Evolutionary conservation across 2,329 filamentous ascomycete species (phyloP).

Genomic region (Shiraia bambusicola): DNA sequence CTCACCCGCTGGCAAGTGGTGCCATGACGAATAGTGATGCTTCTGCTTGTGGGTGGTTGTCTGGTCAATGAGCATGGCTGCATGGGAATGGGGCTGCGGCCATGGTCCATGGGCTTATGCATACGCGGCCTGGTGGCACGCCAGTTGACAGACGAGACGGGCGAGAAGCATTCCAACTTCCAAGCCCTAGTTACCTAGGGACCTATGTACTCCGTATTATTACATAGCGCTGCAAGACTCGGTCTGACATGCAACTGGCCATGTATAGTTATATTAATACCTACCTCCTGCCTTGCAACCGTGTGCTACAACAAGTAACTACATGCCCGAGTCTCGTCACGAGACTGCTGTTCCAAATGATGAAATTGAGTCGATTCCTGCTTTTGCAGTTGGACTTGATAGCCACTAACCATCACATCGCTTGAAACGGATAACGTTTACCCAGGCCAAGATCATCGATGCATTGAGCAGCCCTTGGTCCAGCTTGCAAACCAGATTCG

Average conservation of each 20-base stretch:
- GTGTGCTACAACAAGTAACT: too few species aligned
- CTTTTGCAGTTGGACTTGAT: neutral
- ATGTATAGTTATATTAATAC: neutral
- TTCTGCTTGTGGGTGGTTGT: conserved; percentile 17
- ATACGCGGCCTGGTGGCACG: conserved; percentile 18
- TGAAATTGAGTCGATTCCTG: conserved; percentile 3
- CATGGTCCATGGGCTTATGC: conserved; percentile 5
- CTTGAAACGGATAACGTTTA: conserved; percentile 16
- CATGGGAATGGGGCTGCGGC: conserved; percentile 18
- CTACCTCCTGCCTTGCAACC: neutral
- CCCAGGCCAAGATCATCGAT: conserved; percentile 1
- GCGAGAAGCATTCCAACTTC: conserved; percentile 16
- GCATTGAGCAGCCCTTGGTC: conserved; percentile 5
- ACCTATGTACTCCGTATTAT: too few species aligned
- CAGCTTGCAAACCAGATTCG: conserved; percentile 2
- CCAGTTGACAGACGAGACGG: conserved; percentile 6
- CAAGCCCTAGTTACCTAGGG: conserved; percentile 5
- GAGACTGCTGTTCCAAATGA: too few species aligned
- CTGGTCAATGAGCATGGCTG: conserved; percentile 14
- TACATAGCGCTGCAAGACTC: conserved; percentile 8
- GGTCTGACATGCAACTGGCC: neutral
- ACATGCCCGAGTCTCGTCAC: too few species aligned
- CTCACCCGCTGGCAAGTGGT: conserved; percentile 7
- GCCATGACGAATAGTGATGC: conserved; percentile 24
- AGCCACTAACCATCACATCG: conserved; percentile 11